Conservation (phyloP, 768 basidiomycete genomes). For the Leucocoprinus sp. region DNA sequence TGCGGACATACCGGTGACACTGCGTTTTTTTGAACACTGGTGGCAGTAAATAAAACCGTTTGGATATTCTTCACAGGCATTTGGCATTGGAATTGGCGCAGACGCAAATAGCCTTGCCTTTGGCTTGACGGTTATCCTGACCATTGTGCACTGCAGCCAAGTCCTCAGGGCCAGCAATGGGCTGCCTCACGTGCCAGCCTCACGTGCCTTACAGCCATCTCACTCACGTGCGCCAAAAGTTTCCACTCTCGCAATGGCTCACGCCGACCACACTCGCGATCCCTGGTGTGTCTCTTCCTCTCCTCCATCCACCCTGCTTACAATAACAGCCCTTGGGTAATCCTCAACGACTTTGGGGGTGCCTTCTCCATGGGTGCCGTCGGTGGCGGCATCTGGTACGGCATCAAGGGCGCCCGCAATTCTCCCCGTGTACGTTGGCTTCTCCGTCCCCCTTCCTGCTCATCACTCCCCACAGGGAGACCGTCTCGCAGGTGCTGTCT, state of each 20-base stretch:
- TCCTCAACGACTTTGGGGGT: constrained; percentile 96
- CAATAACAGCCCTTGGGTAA: constrained; percentile 82
- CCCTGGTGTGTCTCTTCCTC: constrained; percentile 56
- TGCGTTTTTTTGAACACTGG: constrained; percentile 62
- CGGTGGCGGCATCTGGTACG: constrained; percentile 98
- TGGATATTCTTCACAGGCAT: constrained; percentile 25
- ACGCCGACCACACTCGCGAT: constrained; percentile 90
- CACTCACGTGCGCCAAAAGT: constrained; percentile 9
- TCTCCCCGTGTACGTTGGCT: constrained; percentile 70
- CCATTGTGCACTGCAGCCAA: constrained; percentile 42
- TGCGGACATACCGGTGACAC: constrained; percentile 33
- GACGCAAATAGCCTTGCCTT: constrained; percentile 21
- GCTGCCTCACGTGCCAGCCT: no score
- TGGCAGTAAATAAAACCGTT: constrained; percentile 54
- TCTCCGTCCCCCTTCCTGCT: constrained; percentile 7
- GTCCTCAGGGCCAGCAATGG: constrained; percentile 19
- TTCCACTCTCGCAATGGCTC: constrained; percentile 47
- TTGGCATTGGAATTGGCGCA: constrained; percentile 16
- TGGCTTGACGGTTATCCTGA: constrained; percentile 15
- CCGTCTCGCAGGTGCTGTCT: constrained; percentile 86
- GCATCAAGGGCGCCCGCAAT: constrained; percentile 95
- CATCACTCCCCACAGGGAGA: constrained; percentile 57
- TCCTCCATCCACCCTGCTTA: neutral
- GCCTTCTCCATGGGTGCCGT: constrained; percentile 98
- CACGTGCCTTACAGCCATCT: no score